phyloP scores from a whole-genome alignment of 352 stramenopile genomes.

The Pythium plurisporium region DNA sequence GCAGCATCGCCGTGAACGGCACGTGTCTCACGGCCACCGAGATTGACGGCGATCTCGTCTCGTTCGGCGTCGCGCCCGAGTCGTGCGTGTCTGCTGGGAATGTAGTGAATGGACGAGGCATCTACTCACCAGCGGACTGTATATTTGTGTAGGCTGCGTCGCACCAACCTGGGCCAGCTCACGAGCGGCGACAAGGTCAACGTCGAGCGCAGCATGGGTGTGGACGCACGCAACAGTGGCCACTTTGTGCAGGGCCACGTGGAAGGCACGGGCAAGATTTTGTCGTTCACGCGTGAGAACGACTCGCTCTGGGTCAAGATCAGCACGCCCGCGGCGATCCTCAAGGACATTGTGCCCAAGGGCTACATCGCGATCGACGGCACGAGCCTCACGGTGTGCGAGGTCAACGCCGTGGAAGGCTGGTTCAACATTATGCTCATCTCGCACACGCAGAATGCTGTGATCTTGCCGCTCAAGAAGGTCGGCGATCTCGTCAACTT shows the following conservation, averaged over 20 bases:
- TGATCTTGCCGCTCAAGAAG: constrained; percentile 93
- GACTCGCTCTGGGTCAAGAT: constrained; percentile 97
- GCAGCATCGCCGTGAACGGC: constrained; percentile 96
- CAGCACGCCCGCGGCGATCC: constrained; percentile 61
- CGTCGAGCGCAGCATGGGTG: constrained; percentile 87
- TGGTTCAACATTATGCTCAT: constrained; percentile 99
- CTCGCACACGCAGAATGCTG: constrained; percentile 96
- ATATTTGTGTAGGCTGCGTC: constrained; percentile 52
- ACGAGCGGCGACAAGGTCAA: constrained; percentile 92
- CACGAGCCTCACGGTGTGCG: constrained; percentile 96
- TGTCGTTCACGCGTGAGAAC: constrained; percentile 86
- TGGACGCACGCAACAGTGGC: constrained; percentile 93
- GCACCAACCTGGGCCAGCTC: constrained; percentile 87
- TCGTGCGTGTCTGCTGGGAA: constrained; percentile 40
- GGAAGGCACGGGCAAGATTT: constrained; percentile 92
- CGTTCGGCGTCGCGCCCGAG: constrained; percentile 95
- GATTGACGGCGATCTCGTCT: constrained; percentile 84
- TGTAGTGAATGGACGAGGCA: too few species aligned
- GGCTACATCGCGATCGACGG: constrained; percentile 98
- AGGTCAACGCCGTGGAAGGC: constrained; percentile 60
- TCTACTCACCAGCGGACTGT: too few species aligned
- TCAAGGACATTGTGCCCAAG: constrained; percentile 90
- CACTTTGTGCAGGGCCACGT: constrained; percentile 99
- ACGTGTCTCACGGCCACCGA: constrained; percentile 96
- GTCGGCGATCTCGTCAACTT: constrained; percentile 89